A percentile compares a stretch with the other conserved stretches of the same genome.
Evolutionary conservation across 345 rosid genomes (phyloP).

Genomic region (Cardiospermum halicacabum): DNA sequence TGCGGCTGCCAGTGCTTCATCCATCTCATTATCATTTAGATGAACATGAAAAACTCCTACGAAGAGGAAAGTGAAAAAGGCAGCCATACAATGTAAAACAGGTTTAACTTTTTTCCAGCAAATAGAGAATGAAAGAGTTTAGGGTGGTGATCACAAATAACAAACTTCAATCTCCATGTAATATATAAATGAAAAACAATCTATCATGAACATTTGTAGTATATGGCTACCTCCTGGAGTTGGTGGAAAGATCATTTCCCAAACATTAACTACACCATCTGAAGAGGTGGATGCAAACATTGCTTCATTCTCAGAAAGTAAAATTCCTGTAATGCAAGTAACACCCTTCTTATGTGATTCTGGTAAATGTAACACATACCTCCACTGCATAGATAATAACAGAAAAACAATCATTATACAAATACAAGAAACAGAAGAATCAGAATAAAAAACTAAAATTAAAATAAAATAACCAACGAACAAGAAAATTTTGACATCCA

Average conservation of each 20-base stretch:
- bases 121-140: background rate
- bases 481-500: background rate
- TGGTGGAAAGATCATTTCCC: constrained; percentile 59
- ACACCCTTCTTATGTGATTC: constrained; percentile 84
- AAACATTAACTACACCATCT: constrained; percentile 57
- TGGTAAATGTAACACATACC: constrained; percentile 59
- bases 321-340: constrained; percentile 65
- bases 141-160: background rate
- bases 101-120: background rate
- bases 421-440: background rate
- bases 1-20: background rate
- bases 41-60: background rate
- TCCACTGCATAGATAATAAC: constrained; percentile 50
- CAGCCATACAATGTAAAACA: background rate
- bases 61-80: background rate
- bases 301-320: constrained; percentile 59
- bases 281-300: constrained; percentile 82
- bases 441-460: no score
- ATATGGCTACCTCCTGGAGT: constrained; percentile 36
- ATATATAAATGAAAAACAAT: background rate
- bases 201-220: background rate
- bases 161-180: background rate
- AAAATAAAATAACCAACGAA: background rate
- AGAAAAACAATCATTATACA: background rate
- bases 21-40: background rate